Base-by-base conservation (phyloP, 192 early-diverging fungal species). In the Radiomyces spectabilis region DNA sequence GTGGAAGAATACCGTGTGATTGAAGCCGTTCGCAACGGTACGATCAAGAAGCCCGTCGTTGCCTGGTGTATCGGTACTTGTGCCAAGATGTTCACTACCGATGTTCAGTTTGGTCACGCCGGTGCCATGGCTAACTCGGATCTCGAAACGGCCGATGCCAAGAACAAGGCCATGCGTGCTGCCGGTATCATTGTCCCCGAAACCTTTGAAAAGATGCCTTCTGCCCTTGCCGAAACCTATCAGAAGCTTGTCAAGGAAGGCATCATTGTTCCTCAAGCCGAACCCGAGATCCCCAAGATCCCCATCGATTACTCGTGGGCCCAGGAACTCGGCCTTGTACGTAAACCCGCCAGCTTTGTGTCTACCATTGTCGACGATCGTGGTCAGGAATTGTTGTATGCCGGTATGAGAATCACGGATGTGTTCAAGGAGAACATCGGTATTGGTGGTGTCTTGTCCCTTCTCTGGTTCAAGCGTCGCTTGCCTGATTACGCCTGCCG, bases 51-150 rank as follows among this genome's bases (percentile, higher is more conserved):
- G 82, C 95, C 95, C n/a, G 88, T 98, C 16, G 88, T 98, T 46
- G 95, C 95, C 6, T 98, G 95, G 95, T 93, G 91, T 76, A 98
- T 98, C 68, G 95, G 95, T 59, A 98, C 95, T 29, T 98, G 95
- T 71, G 95, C 93, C 27, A 94, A 88, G 75, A 96, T 98, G 89
- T 98, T 98, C 79, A 87, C 87, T 41, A 98, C 95, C 18, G 94
- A 96, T 73, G 88, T 98, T 39, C 95, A 98, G 79, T 98, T 98
- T 58, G 95, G 95, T 59, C 95, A 98, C 71, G 95, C 95, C 53
- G 95, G 95, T 47, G 89, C 91, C 8, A 79, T 98, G 48, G 95
- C 95, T 53, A 91, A 95, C 80, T 94, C 91, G 21, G 93, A 93
- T 74, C 53, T 84, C 52, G 95, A 98, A 78, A 98, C 95, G 2